Evolutionary conservation across 2,329 filamentous ascomycete genomes (phyloP), one percentile per base, ranked within the genome.

Genomic region (Pseudogymnoascus sp.): DNA sequence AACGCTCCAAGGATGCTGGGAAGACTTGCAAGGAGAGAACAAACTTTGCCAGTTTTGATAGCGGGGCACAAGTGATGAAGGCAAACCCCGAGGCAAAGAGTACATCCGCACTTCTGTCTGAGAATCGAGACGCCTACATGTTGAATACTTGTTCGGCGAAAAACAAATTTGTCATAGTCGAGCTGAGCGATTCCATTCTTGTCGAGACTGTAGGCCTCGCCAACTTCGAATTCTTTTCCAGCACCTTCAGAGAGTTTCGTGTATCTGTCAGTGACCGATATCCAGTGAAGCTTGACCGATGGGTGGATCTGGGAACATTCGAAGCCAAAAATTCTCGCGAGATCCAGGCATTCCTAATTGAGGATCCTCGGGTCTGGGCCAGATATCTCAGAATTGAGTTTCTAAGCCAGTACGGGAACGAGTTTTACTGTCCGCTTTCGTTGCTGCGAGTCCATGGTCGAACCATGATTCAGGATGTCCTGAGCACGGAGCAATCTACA

Each of bases 61-160:
- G 92, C 65, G 95, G 95, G 10, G 95, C 95, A 11, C 97, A 91
- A 0, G 86, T 98, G 28, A 81, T 96, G 66, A 98, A 98, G 78
- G 91, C 91, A 2, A 96, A 96, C 71, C 81, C 84, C 3, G 88
- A 93, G 66, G 89, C 90, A 62, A 96, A 95, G 74, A 96, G 95
- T 66, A 83, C 92, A 14, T 96, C 92, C 64, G 88, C 93, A 12
- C 89, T 99, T 12, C 78, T 99, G 43, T 87, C 96, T 43, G 95
- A 99, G 78, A 97, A 97, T 77, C 98, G 98, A 78, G 95, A 99
- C 76, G 93, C 91, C 67, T 99, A 99, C 75, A 96, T 99, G 91
- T 82, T 98, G 53, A 90, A 97, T 68, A 90, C 93, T 73, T 99
- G 95, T 76, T 86, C 87, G 4, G 87, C 87, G 19, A 80, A 88